A percentile compares a stretch with the other conserved stretches of the same genome.
These are phyloP conservation scores for Lactarius indigo DNA, from an alignment of 768 basidiomycete species.

Conservation along the genomic window DNA sequence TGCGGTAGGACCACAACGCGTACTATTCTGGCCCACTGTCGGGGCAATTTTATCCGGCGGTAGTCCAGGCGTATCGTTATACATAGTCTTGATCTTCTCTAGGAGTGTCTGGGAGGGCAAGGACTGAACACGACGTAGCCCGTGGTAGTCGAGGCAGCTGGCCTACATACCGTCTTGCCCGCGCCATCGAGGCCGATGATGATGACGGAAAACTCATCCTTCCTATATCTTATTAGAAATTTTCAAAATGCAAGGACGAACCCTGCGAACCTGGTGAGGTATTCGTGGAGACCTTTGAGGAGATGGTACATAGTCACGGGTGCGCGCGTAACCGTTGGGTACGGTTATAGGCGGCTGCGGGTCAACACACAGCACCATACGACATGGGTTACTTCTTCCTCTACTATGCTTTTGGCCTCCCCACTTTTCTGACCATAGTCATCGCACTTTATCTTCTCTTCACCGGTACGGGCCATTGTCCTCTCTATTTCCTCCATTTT, in stretches of 20 bases:
- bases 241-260: not conserved
- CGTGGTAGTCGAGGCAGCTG: not conserved
- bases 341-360: not conserved
- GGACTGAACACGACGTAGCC: not conserved
- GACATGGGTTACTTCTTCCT: conserved; percentile 34
- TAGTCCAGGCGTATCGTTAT: conserved; percentile 84
- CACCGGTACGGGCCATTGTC: conserved; percentile 52
- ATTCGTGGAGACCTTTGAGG: conserved; percentile 86
- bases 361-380: conserved; percentile 9
- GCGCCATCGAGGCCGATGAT: conserved; percentile 93
- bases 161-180: conserved; percentile 72
- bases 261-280: conserved; percentile 67
- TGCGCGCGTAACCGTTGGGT: not conserved
- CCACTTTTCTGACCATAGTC: conserved; percentile 56
- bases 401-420: conserved; percentile 69
- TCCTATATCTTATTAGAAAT: conserved; percentile 40
- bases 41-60: conserved; percentile 91
- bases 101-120: conserved; percentile 59
- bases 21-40: conserved; percentile 97
- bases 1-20: conserved; percentile 30
- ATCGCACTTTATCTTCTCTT: conserved; percentile 87
- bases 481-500: not conserved
- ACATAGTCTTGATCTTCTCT: conserved; percentile 92
- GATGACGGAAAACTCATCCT: conserved; percentile 90
- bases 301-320: conserved; percentile 79